These are phyloP conservation scores for Candida railenensis DNA, from an alignment of 805 yeast species.

Conservation along the genomic window DNA sequence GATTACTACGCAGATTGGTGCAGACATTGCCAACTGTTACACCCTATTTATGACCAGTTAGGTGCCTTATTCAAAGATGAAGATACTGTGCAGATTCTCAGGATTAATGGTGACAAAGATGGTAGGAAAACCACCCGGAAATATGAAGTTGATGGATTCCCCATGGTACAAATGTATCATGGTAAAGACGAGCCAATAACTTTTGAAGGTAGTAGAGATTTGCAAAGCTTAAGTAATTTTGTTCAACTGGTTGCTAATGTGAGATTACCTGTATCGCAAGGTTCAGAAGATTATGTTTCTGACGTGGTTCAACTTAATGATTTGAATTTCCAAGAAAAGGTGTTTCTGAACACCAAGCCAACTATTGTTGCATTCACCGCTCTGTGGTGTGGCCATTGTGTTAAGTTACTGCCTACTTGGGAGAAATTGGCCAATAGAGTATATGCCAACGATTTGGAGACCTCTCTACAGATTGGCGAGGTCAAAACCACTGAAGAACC, in stretches of 20 bases:
- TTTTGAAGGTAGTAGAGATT: slow-evolving; percentile 54
- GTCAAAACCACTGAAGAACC: slow-evolving; percentile 50
- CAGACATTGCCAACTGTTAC: slow-evolving; percentile 59
- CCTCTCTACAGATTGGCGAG: slow-evolving; percentile 32
- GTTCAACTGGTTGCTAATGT: slow-evolving; percentile 38
- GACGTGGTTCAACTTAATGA: slow-evolving; percentile 33
- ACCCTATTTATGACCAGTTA: slow-evolving; percentile 46
- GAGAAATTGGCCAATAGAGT: slow-evolving; percentile 49
- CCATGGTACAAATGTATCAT: slow-evolving; percentile 61
- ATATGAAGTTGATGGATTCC: slow-evolving; percentile 61
- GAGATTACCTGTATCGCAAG: slow-evolving; percentile 15
- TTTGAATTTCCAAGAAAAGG: slow-evolving; percentile 40
- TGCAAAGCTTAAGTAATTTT: slow-evolving; percentile 52
- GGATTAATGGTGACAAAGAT: slow-evolving; percentile 58
- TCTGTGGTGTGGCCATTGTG: slow-evolving; percentile 61
- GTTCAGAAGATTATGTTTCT: slow-evolving; percentile 6
- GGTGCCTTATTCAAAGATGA: slow-evolving; percentile 27
- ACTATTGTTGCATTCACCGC: slow-evolving; percentile 57
- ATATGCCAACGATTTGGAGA: slow-evolving; percentile 32
- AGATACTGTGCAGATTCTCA: slow-evolving; percentile 46
- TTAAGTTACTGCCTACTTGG: slow-evolving; percentile 50
- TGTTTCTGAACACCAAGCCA: slow-evolving; percentile 26
- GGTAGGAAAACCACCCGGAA: slow-evolving; percentile 49
- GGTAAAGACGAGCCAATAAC: slow-evolving; percentile 51
- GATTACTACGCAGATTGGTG: slow-evolving; percentile 72